Evolutionary conservation across 108 stramenopile genomes (phyloP).

Genomic region (Phaeodactylum tricornutum): DNA sequence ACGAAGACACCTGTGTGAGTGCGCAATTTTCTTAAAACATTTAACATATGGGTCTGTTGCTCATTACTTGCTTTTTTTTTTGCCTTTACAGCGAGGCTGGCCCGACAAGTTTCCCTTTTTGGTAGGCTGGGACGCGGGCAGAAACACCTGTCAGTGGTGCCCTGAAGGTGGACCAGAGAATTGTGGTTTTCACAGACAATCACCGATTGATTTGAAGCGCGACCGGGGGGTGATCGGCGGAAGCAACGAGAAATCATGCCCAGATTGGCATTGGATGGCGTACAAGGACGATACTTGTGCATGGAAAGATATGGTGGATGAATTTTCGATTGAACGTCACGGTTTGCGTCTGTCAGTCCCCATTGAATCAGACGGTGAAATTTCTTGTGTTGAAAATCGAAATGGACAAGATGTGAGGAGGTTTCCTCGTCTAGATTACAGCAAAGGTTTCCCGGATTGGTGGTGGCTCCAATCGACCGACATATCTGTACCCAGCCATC

Average conservation of each 20-base stretch:
- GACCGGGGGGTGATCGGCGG: constrained; percentile 7
- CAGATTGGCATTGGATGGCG: constrained; percentile 42
- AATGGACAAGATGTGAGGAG: constrained; percentile 4
- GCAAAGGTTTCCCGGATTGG: constrained; percentile 35
- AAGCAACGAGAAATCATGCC: constrained; percentile 3
- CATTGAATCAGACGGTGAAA: constrained; percentile 11
- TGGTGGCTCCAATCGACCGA: constrained; percentile 36
- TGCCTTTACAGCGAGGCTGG: neutral
- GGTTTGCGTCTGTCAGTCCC: constrained; percentile 25
- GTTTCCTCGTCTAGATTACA: constrained; percentile 31
- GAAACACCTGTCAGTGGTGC: constrained; percentile 26
- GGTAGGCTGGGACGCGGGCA: neutral
- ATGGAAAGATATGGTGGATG: constrained; percentile 16
- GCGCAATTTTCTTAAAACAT: too few relatives aligned
- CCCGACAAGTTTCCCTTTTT: constrained; percentile 2
- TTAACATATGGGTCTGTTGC: too few relatives aligned
- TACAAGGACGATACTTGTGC: constrained; percentile 22
- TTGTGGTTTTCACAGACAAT: constrained; percentile 27
- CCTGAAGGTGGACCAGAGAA: constrained; percentile 10
- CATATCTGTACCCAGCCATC: constrained; percentile 32
- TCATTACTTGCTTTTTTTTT: constrained; percentile 1
- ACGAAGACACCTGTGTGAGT: constrained; percentile 3
- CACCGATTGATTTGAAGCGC: constrained; percentile 25
- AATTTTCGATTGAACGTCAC: constrained; percentile 36
- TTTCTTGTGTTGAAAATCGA: constrained; percentile 9